Base-by-base conservation (phyloP, 257 asterid genomes). In the Salvia rosmarinus region DNA sequence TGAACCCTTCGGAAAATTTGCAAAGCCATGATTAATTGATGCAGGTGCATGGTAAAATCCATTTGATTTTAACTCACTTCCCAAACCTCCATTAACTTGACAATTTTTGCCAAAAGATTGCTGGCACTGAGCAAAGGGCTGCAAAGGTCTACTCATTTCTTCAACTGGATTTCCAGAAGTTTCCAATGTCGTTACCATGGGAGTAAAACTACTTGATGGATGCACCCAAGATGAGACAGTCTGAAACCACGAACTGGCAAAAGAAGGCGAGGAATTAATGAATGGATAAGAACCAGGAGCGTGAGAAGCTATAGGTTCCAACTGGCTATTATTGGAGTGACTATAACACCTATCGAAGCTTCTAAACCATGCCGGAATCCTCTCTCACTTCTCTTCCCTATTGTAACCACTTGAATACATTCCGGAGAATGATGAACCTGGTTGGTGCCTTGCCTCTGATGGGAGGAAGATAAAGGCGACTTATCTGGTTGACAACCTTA, bases 141-240 rank as follows among this genome's bases (percentile, higher is more conserved):
- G 87, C 61, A 78, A 75, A 72, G 75, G 69, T 70, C 74, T 78
- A 66, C 80, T 76, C 52, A 73, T 73, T 49, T 74, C 70, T 46
- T 86, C 78, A 63, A 85, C 83, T 52, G 89, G 72, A 77, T 77
- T 74, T n/a, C 72, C 71, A 34, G 81, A 65, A 43, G 95, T 71
- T 79, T 82, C 90, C 39, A 74, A 71, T 30, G 86, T 78, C 40
- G 81, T 52, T 39, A 75, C 35, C 51, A 85, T 93, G 71, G 81
- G 89, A 70, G 85, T 56, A 69, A 77, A 74, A 76, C 87, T 78
- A 73, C 72, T 77, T 8, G 81, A 63, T 17, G 89, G 85, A 55
- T 81, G 89, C 30, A 80, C 84, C 98, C 92, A 88, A 39, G 96
- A 73, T 2, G 85, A 75, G 68, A 78, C 81, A 30, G 87, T 70